Percentiles rank a stretch among this genome's conserved stretches.
phyloP scores from a whole-genome alignment of 352 stramenopile species.

The Phytopythium litorale region DNA sequence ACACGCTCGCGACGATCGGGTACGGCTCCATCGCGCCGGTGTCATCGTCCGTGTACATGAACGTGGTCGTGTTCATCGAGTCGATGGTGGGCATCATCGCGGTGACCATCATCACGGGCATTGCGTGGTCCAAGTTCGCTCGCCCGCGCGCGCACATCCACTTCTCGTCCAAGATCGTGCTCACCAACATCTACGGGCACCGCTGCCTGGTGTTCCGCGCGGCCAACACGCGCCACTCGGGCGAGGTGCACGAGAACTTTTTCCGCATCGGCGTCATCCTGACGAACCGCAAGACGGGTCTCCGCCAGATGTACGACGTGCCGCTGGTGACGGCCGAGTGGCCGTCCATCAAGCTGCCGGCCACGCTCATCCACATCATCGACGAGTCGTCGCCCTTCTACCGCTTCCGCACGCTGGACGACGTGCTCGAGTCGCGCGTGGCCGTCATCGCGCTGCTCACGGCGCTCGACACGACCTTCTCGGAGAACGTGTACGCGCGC shows the following conservation, averaged over 20 bases:
- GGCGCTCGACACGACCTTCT: constrained; percentile 82
- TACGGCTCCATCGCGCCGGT: constrained; percentile 69
- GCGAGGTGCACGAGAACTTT: constrained; percentile 79
- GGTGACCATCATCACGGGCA: constrained; percentile 83
- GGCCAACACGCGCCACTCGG: constrained; percentile 73
- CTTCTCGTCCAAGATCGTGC: constrained; percentile 67
- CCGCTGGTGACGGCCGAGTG: constrained; percentile 74
- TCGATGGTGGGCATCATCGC: constrained; percentile 70
- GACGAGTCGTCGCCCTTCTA: constrained; percentile 77
- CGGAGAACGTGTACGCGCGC: constrained; percentile 81
- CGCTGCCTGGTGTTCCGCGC: constrained; percentile 78
- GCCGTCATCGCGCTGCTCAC: constrained; percentile 76
- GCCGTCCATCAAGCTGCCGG: constrained; percentile 79
- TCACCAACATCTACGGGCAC: constrained; percentile 70
- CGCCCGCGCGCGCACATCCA: constrained; percentile 75
- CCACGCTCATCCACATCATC: constrained; percentile 81
- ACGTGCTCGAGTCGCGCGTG: constrained; percentile 68
- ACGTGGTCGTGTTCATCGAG: constrained; percentile 75
- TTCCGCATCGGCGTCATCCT: constrained; percentile 82
- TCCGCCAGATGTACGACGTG: constrained; percentile 82
- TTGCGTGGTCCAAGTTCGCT: constrained; percentile 85
- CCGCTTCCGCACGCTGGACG: constrained; percentile 65
- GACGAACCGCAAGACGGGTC: constrained; percentile 74
- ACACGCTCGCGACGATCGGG: constrained; percentile 78
- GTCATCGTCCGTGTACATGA: constrained; percentile 57